These are phyloP conservation scores for Clitopilus hobsonii DNA, from an alignment of 768 basidiomycete species.

Conservation along the genomic window DNA sequence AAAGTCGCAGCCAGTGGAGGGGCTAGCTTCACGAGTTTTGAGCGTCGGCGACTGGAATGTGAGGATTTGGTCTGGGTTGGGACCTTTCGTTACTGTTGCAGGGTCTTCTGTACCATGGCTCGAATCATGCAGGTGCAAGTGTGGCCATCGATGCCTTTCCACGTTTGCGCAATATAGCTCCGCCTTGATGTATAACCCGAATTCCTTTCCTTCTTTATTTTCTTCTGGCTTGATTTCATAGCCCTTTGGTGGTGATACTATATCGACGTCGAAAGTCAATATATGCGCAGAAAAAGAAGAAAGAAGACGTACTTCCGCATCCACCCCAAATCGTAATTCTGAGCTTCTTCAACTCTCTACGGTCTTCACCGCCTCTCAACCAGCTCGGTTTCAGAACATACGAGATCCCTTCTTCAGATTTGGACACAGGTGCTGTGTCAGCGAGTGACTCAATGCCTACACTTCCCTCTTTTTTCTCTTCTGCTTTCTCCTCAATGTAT, in stretches of 20 bases:
- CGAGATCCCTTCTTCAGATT: background rate
- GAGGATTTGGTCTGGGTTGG: slow-evolving; percentile 26
- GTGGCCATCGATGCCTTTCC: too few species aligned
- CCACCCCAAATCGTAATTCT: background rate
- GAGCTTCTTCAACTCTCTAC: background rate
- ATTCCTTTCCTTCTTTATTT: slow-evolving; percentile 30
- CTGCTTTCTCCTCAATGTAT: slow-evolving; percentile 36
- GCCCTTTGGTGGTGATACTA: background rate
- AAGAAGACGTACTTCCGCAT: background rate
- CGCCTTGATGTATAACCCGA: slow-evolving; percentile 35
- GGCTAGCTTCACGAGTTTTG: slow-evolving; percentile 26
- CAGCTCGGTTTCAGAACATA: background rate
- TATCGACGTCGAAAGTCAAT: background rate
- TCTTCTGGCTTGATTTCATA: slow-evolving; percentile 25
- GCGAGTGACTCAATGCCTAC: slow-evolving; percentile 42
- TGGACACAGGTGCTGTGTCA: slow-evolving; percentile 17
- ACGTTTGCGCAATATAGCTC: slow-evolving; percentile 40
- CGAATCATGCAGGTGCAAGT: too few species aligned
- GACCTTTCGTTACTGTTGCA: too few species aligned
- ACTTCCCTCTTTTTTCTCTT: slow-evolving; percentile 21
- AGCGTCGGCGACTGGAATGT: slow-evolving; percentile 39
- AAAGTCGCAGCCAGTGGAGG: slow-evolving; percentile 28
- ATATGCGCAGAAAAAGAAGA: background rate
- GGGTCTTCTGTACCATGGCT: too few species aligned
- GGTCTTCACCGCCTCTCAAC: background rate